Conservation (phyloP, 306 rosid species). For the Lathyrus sativus region DNA sequence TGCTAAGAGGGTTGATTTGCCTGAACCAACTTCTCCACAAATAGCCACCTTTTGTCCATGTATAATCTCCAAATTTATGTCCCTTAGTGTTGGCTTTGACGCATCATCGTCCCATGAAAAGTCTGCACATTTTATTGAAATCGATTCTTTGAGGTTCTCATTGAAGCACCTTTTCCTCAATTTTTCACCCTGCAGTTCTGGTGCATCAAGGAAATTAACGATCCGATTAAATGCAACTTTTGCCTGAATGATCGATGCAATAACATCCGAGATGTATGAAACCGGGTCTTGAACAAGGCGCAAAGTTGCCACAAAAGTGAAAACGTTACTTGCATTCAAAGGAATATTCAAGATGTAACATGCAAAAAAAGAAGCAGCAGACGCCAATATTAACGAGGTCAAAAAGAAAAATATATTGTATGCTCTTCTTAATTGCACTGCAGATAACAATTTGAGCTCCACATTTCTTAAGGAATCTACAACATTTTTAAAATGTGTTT, state of each 20-base stretch:
- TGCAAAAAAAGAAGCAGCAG: too few relatives aligned
- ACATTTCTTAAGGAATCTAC: constrained; percentile 54
- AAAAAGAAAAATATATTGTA: constrained; percentile 56
- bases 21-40: too few relatives aligned
- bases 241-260: constrained; percentile 70
- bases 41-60: too few relatives aligned
- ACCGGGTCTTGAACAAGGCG: constrained; percentile 81
- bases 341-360: too few relatives aligned
- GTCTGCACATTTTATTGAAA: constrained; percentile 49
- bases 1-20: too few relatives aligned
- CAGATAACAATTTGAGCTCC: constrained; percentile 55
- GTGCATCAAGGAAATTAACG: constrained; percentile 59
- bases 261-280: constrained; percentile 52
- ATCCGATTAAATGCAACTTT: constrained; percentile 64
- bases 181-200: constrained; percentile 43
- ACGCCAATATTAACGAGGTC: constrained; percentile 36
- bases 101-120: constrained; percentile 49
- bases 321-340: too few relatives aligned
- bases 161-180: constrained; percentile 25
- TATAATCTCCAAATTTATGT: too few relatives aligned
- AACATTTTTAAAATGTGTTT: constrained; percentile 56
- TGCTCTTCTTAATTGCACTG: constrained; percentile 51
- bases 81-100: too few relatives aligned
- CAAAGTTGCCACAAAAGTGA: constrained; percentile 37
- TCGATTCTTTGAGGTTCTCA: constrained; percentile 35